phyloP scores from a whole-genome alignment of 768 basidiomycete genomes.

The Rhizopogon sp. region DNA sequence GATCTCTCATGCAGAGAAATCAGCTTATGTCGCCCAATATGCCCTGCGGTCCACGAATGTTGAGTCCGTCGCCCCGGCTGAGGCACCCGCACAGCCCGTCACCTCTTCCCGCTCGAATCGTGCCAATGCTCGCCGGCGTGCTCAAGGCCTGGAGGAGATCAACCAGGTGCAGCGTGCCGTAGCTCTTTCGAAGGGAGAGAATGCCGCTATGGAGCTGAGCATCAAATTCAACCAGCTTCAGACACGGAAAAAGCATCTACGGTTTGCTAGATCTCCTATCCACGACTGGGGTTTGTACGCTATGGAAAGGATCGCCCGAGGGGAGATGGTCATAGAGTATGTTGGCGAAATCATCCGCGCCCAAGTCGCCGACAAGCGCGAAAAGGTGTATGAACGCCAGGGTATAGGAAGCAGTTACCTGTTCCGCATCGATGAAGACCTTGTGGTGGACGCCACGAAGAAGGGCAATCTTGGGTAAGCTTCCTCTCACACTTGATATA shows the following conservation, averaged over 20 bases:
- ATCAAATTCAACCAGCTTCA: constrained; percentile 99
- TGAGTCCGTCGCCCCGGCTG: constrained; percentile 34
- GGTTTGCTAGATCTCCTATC: constrained; percentile 92
- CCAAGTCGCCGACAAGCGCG: constrained; percentile 92
- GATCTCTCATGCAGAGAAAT: constrained; percentile 88
- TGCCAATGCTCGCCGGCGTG: constrained; percentile 86
- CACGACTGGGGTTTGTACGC: constrained; percentile 99
- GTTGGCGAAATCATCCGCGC: constrained; percentile 96
- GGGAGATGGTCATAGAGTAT: constrained; percentile 99
- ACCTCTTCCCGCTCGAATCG: constrained; percentile 85
- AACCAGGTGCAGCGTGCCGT: constrained; percentile 84
- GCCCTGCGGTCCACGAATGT: constrained; percentile 51
- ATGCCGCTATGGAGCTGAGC: constrained; percentile 60
- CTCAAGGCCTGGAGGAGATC: constrained; percentile 91
- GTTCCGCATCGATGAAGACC: constrained; percentile 96
- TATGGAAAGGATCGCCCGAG: constrained; percentile 88
- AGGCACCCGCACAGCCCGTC: constrained; percentile 47
- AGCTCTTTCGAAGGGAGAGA: constrained; percentile 71
- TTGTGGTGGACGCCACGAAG: constrained; percentile 98
- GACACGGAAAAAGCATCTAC: constrained; percentile 95
- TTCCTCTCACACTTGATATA: background rate
- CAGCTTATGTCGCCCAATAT: constrained; percentile 88
- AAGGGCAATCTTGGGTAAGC: constrained; percentile 97
- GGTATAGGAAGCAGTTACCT: constrained; percentile 98
- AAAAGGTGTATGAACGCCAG: constrained; percentile 94